phyloP scores from a whole-genome alignment of 2,329 filamentous ascomycete genomes.

The Colletotrichum kahawae region DNA sequence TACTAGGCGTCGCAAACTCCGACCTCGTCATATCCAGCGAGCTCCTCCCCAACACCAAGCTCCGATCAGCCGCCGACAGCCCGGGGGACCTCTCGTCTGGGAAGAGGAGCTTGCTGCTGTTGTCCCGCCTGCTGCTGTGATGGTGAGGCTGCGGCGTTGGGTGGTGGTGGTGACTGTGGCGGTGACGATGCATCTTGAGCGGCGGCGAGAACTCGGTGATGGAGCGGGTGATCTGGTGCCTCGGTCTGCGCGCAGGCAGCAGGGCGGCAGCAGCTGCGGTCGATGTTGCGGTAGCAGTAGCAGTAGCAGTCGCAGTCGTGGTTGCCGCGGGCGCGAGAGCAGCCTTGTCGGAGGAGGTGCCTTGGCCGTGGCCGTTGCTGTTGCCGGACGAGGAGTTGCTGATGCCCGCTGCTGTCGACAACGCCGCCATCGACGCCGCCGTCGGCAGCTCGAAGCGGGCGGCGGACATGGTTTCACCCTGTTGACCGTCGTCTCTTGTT shows the following conservation, averaged over 20 bases:
- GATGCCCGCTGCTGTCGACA: neutral
- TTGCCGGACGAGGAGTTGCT: neutral
- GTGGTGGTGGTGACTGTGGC: slow-evolving; percentile 42
- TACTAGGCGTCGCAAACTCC: slow-evolving; percentile 48
- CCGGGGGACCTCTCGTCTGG: slow-evolving; percentile 31
- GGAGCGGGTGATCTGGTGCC: slow-evolving; percentile 61
- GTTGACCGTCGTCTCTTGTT: neutral
- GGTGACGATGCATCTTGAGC: slow-evolving; percentile 36
- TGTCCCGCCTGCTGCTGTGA: slow-evolving; percentile 15
- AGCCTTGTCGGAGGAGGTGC: neutral
- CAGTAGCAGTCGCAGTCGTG: neutral
- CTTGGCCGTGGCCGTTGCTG: neutral
- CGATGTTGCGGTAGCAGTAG: neutral
- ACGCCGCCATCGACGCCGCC: neutral
- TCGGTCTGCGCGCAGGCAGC: slow-evolving; percentile 26
- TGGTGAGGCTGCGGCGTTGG: slow-evolving; percentile 33
- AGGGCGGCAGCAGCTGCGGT: slow-evolving; percentile 2
- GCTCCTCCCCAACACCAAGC: slow-evolving; percentile 28
- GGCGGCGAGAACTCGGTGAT: slow-evolving; percentile 59
- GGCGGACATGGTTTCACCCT: slow-evolving; percentile 18
- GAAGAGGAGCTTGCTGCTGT: slow-evolving; percentile 3
- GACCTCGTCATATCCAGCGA: slow-evolving; percentile 53
- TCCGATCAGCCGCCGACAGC: slow-evolving; percentile 23
- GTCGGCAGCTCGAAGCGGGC: slow-evolving; percentile 17
- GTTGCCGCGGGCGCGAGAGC: neutral